A percentile compares a stretch with the other conserved stretches of the same genome.
Evolutionary conservation across 495 filamentous ascomycete species (phyloP).

Genomic region (Margaritispora aquatica): DNA sequence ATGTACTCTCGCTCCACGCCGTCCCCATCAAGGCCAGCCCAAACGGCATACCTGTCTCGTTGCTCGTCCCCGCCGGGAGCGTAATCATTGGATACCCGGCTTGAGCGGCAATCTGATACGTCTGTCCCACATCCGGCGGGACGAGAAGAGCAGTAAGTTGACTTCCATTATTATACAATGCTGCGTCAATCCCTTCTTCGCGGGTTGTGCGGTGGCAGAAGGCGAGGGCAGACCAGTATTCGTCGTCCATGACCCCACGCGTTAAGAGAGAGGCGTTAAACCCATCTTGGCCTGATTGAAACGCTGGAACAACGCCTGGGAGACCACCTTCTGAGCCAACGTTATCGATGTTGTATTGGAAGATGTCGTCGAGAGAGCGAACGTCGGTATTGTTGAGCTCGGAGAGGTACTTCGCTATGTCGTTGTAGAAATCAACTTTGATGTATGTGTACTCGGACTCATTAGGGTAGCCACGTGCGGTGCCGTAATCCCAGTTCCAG

Average conservation of each 20-base stretch:
- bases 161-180: conserved; percentile 42
- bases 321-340: conserved; percentile 63
- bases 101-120: conserved; percentile 45
- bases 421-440: conserved; percentile 74
- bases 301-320: conserved; percentile 56
- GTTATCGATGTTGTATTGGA: conserved; percentile 62
- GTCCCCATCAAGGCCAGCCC: conserved; percentile 61
- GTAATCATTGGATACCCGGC: conserved; percentile 68
- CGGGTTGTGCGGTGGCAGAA: conserved; percentile 54
- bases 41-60: conserved; percentile 59
- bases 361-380: conserved; percentile 57
- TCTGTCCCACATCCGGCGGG: conserved; percentile 59
- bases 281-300: conserved; percentile 63
- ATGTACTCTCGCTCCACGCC: conserved; percentile 53
- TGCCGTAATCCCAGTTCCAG: conserved; percentile 71
- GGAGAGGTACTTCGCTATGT: conserved; percentile 58
- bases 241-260: conserved; percentile 55
- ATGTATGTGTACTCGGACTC: conserved; percentile 66
- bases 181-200: conserved; percentile 63
- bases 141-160: conserved; percentile 56
- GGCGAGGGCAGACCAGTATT: conserved; percentile 56
- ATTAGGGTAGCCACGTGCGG: conserved; percentile 54
- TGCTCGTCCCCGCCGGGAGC: conserved; percentile 51
- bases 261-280: conserved; percentile 55
- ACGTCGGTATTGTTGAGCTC: conserved; percentile 60